phyloP scores from a whole-genome alignment of 345 rosid species.

The Murraya koenigii region DNA sequence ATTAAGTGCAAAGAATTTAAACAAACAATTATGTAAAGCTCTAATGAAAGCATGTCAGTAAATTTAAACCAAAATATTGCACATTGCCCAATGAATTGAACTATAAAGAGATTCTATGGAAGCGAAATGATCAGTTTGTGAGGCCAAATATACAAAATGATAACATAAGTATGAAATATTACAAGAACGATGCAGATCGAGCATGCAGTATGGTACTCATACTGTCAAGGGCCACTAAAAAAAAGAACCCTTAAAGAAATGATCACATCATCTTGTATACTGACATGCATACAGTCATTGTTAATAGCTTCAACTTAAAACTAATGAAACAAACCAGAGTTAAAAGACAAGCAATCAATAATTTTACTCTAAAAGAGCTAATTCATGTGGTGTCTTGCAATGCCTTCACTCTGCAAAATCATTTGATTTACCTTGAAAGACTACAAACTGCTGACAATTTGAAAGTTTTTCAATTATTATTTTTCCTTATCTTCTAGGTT shows the following conservation, averaged over 20 bases:
- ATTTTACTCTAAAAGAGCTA: neutral
- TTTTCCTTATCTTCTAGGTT: too few relatives aligned
- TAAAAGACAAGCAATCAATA: neutral
- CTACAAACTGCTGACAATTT: too few relatives aligned
- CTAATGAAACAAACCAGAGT: neutral
- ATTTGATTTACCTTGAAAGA: neutral
- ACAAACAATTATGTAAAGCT: neutral
- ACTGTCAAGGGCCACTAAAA: neutral
- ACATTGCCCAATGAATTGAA: neutral
- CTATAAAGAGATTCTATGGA: neutral
- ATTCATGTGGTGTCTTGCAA: neutral
- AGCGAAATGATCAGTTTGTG: neutral
- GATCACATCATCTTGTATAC: neutral
- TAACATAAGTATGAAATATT: neutral
- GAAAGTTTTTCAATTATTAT: too few relatives aligned
- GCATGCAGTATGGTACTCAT: neutral
- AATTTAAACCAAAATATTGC: neutral
- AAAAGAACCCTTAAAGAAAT: neutral
- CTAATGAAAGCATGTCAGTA: neutral
- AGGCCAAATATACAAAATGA: neutral
- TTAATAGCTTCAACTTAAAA: neutral
- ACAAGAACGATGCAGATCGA: neutral
- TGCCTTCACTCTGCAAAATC: neutral
- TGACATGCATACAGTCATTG: neutral
- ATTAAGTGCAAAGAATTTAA: neutral